phyloP scores from a whole-genome alignment of 371 early-diverging fungal species.

The Syncephalastrum sp. region DNA sequence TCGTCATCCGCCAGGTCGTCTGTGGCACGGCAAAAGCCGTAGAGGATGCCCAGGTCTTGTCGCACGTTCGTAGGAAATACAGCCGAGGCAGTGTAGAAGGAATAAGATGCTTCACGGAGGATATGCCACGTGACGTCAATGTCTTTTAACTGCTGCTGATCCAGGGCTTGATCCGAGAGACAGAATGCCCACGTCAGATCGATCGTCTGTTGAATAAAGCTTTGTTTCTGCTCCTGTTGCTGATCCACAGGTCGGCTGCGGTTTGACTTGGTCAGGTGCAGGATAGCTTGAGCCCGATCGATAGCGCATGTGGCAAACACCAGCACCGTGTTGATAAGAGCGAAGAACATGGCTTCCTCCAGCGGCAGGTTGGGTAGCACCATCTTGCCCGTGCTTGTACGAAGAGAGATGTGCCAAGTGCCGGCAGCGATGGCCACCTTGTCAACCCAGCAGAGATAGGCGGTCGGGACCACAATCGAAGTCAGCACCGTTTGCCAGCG shows the following conservation, averaged over 20 bases:
- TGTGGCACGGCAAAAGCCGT: slow-evolving; percentile 62
- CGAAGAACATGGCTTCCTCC: slow-evolving; percentile 64
- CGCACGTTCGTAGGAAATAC: slow-evolving; percentile 49
- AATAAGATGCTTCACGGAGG: slow-evolving; percentile 42
- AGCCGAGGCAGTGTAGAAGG: slow-evolving; percentile 55
- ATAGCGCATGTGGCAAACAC: slow-evolving; percentile 62
- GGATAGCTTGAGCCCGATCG: slow-evolving; percentile 48
- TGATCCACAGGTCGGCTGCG: background rate
- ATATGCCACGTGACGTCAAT: slow-evolving; percentile 29
- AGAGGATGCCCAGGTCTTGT: slow-evolving; percentile 53
- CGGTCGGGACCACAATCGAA: slow-evolving; percentile 44
- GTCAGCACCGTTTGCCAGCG: slow-evolving; percentile 26
- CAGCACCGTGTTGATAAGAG: slow-evolving; percentile 52
- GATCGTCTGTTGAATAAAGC: background rate
- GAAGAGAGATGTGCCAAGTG: slow-evolving; percentile 53
- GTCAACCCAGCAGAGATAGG: slow-evolving; percentile 57
- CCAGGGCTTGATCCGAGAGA: slow-evolving; percentile 28
- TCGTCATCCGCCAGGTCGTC: slow-evolving; percentile 61
- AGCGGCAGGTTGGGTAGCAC: slow-evolving; percentile 50
- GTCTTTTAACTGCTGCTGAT: slow-evolving; percentile 22
- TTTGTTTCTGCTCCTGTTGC: background rate
- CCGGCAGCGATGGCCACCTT: slow-evolving; percentile 50
- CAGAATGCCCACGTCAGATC: slow-evolving; percentile 28
- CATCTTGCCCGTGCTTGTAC: slow-evolving; percentile 48
- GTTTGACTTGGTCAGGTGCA: slow-evolving; percentile 21